These are phyloP conservation scores for Misopates orontium DNA, from an alignment of 257 asterid genomes.

Conservation along the genomic window DNA sequence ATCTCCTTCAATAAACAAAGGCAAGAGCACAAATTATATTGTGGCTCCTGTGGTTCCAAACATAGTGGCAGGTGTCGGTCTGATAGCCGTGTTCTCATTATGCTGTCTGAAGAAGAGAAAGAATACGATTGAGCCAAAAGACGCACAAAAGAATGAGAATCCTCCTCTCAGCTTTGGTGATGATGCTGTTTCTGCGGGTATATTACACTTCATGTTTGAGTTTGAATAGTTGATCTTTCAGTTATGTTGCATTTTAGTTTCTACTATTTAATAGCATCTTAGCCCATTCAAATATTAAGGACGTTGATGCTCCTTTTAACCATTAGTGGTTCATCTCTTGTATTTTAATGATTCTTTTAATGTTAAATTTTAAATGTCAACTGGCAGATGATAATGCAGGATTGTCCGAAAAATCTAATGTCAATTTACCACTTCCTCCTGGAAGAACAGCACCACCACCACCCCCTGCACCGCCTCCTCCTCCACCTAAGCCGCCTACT, in stretches of 20 bases:
- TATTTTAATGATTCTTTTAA: constrained; percentile 27
- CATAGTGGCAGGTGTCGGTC: constrained; percentile 48
- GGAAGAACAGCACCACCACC: constrained; percentile 51
- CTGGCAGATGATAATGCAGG: constrained; percentile 30
- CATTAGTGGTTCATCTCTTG: constrained; percentile 21
- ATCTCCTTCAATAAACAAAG: constrained; percentile 1
- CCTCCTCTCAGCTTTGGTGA: constrained; percentile 56
- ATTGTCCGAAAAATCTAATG: constrained; percentile 26
- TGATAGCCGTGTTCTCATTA: constrained; percentile 44
- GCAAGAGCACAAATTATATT: constrained; percentile 28
- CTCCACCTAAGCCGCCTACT: constrained; percentile 66
- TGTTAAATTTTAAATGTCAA: constrained; percentile 32
- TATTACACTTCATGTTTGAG: background rate
- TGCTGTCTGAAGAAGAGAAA: constrained; percentile 39
- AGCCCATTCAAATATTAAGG: constrained; percentile 46
- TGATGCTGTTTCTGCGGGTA: constrained; percentile 59
- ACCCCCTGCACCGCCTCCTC: constrained; percentile 41
- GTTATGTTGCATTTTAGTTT: constrained; percentile 12
- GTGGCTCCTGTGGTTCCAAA: constrained; percentile 43
- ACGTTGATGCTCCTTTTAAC: constrained; percentile 39
- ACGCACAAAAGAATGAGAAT: constrained; percentile 61
- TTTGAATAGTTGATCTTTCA: no score
- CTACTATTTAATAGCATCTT: constrained; percentile 17
- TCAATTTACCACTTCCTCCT: constrained; percentile 71
- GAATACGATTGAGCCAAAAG: constrained; percentile 39